Percentiles rank a stretch among this genome's conserved stretches.
phyloP scores from a whole-genome alignment of 768 basidiomycete genomes.

The Clathrus columnatus region DNA sequence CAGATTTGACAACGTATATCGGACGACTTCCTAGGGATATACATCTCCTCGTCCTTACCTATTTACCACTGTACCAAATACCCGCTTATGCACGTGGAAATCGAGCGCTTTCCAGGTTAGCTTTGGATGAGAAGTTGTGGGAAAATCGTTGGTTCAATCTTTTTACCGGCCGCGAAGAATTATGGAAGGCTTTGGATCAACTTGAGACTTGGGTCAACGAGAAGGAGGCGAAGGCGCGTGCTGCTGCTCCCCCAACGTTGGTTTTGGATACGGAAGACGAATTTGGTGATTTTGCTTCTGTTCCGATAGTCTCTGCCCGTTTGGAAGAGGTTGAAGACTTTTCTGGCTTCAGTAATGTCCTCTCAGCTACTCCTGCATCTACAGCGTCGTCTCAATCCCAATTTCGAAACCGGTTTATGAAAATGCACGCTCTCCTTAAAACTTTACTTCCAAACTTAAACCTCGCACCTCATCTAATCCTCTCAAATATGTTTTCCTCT shows the following conservation, averaged over 20 bases:
- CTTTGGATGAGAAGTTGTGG: slow-evolving; percentile 74
- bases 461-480: slow-evolving; percentile 56
- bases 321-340: slow-evolving; percentile 43
- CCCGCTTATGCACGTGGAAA: slow-evolving; percentile 64
- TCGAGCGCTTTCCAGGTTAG: slow-evolving; percentile 53
- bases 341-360: slow-evolving; percentile 28
- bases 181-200: slow-evolving; percentile 45
- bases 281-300: slow-evolving; percentile 77
- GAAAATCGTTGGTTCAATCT: slow-evolving; percentile 60
- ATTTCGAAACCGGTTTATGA: slow-evolving; percentile 52
- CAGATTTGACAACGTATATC: slow-evolving; percentile 29
- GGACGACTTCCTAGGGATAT: slow-evolving; percentile 75
- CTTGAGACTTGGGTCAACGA: slow-evolving; percentile 37
- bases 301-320: slow-evolving; percentile 20
- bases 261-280: slow-evolving; percentile 59
- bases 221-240: slow-evolving; percentile 31
- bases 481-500: slow-evolving; percentile 47
- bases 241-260: slow-evolving; percentile 51
- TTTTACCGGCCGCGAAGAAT: slow-evolving; percentile 34
- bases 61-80: slow-evolving; percentile 74
- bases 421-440: slow-evolving; percentile 56
- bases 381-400: slow-evolving; percentile 24
- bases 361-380: slow-evolving; percentile 27
- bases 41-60: slow-evolving; percentile 62
- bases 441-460: slow-evolving; percentile 50